Conservation (phyloP, 202 grass and related monocot genomes). For the Setaria viridis region DNA sequence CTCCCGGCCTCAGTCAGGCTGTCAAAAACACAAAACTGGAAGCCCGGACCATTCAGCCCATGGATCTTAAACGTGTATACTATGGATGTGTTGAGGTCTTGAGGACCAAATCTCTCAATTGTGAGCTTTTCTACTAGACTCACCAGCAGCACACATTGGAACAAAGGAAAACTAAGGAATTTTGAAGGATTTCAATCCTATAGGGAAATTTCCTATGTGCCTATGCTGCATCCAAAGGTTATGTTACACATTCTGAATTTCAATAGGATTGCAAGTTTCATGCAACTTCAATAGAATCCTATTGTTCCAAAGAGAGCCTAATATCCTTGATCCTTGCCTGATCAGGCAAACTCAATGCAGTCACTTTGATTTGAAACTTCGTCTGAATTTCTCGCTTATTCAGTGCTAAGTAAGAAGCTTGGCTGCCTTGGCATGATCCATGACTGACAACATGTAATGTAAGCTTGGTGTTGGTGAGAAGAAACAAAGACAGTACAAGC, state of each 20-base stretch:
- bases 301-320: too few species aligned
- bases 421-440: not conserved
- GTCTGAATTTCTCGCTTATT: not conserved
- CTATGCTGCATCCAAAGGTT: too few species aligned
- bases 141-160: not conserved
- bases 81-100: too few species aligned
- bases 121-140: not conserved
- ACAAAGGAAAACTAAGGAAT: too few species aligned
- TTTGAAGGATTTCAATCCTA: too few species aligned
- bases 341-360: not conserved
- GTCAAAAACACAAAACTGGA: not conserved
- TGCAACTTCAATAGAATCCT: too few species aligned
- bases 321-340: not conserved
- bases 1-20: not conserved
- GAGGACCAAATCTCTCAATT: not conserved
- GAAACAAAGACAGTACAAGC: not conserved
- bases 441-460: not conserved
- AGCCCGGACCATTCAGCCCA: not conserved
- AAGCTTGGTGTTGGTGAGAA: not conserved
- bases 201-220: too few species aligned
- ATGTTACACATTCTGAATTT: too few species aligned
- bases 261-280: too few species aligned
- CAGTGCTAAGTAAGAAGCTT: not conserved
- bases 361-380: not conserved
- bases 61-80: not conserved